Base-by-base conservation (phyloP, 2,329 filamentous ascomycete species). In the Cladosporium phlei region DNA sequence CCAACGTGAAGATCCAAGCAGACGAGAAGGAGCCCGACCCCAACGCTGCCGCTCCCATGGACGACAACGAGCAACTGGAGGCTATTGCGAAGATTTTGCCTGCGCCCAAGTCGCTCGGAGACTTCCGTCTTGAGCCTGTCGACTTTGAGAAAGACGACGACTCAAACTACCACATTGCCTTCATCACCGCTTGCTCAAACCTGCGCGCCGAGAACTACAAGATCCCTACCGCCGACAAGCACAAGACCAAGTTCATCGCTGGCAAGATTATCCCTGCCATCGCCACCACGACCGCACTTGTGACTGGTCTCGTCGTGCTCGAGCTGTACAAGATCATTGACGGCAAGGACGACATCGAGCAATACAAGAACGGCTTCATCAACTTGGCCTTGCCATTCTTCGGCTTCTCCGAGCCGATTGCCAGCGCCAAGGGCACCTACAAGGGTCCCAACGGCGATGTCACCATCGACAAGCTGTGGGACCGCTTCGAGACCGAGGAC, bases 101-200 rank as follows among this genome's bases (percentile, higher is more conserved):
- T 1, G 73, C 83, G 4, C 83, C 91, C 12, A 90, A 85, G 64
- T 81, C 82, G 30, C 73, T 98, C 39, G 85, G 87, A 20, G 89
- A 88, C 25, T 95, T 94, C 77, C 90, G 90, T 69, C 74, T 98
- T 43, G 81, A 83, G 47, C 87, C 91, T 3, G 93, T 97, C 5
- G 93, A 97, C 59, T 98, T 98, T 60, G 89, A 98, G 71, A 98
- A 98, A 76, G 93, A 98, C 55, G 93, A 98, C 60, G 94, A 98
- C 67, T 88, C 85, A 40, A 98, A 98, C 69, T 82, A 93, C 69
- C 93, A 98, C 74, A 98, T 98, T 60, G 93, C 97, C 69, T 98
- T 98, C 74, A 97, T 98, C 70, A 94, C 93, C 6, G 89, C 90
- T 1, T 90, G 90, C 55, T 96, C 90, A 74, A 98, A 98, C 66